Base-by-base conservation (phyloP, 768 basidiomycete species). In the Flagelloscypha sp. region DNA sequence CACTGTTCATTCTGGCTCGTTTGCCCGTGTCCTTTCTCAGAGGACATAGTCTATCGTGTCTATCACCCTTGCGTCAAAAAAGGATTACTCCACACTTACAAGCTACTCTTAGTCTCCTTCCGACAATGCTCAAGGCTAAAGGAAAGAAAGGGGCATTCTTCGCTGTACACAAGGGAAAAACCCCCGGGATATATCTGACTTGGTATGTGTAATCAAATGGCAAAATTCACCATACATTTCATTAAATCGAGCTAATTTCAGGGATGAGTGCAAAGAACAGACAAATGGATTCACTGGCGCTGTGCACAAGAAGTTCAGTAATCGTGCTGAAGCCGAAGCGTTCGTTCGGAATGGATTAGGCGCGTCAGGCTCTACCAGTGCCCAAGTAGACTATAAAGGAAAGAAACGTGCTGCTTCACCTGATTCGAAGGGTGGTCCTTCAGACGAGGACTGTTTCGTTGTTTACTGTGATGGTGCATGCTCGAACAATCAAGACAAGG, bases 381-480 rank as follows among this genome's bases (percentile, higher is more conserved):
- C 31, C 13, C 24, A 30, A 50, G 41, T 28, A 12, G 43, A 37
- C 30, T 11, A 24, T 24, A 61, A 55, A 35, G 56, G 52, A 15
- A 65, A 62, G 37, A 62, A 67, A 44, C 57, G 59, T 16, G 46
- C 36, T 6, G 43, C 45, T 24, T 35, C 48, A 4, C 8, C 40
- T 8, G 46, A 58, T 17, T 46, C 61, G 19, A 61, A 63, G 19
- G 61, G 61, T 35, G 41, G 37, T 6, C 47, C 37, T 21, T 63
- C 52, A 46, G 57, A 65, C 39, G 25, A 30, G 2, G 52, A 49
- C 3, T 59, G 54, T 46, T 54, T 61, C 27, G 60, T 83, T 9
- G 90, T 90, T 1, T 94, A 87, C 47, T 80, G 72, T 13, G 93
- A 97, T 55, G 93, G 93, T 8, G 83, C 89, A 5, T 90, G 88